These are phyloP conservation scores for Xylaria sp. DNA, from an alignment of 2,329 filamentous ascomycete species.

Conservation along the genomic window DNA sequence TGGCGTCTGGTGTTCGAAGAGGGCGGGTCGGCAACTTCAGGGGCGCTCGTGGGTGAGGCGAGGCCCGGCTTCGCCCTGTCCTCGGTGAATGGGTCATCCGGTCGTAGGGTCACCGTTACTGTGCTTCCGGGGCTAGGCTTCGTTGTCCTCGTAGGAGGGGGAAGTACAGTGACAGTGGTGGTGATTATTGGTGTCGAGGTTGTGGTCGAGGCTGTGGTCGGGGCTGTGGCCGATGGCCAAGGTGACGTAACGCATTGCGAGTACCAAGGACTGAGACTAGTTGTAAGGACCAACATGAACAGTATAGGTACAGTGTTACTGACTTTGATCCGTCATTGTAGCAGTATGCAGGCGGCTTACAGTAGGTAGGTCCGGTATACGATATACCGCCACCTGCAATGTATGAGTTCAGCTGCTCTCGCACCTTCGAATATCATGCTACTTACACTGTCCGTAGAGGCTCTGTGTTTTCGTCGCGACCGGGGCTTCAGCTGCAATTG, in stretches of 20 bases:
- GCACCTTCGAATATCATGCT: not conserved
- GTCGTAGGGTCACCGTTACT: slow-evolving; percentile 20
- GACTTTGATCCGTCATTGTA: slow-evolving; percentile 31
- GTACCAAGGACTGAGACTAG: slow-evolving; percentile 24
- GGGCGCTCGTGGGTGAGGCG: not conserved
- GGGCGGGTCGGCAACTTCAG: not conserved
- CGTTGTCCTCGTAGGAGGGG: slow-evolving; percentile 11
- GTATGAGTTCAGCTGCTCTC: not conserved
- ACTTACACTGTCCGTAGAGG: slow-evolving; percentile 34
- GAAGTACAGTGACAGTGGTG: slow-evolving; percentile 29
- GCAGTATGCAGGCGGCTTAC: slow-evolving; percentile 26
- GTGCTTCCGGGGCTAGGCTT: not conserved
- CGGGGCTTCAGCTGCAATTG: not conserved
- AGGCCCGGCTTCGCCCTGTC: slow-evolving; percentile 19
- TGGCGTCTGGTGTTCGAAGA: slow-evolving; percentile 19
- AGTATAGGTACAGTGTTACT: slow-evolving; percentile 12
- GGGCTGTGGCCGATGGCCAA: slow-evolving; percentile 17
- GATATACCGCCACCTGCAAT: slow-evolving; percentile 29
- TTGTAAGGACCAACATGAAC: slow-evolving; percentile 2
- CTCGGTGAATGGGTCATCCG: slow-evolving; percentile 29
- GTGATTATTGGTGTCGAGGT: slow-evolving; percentile 12
- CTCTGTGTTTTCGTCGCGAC: slow-evolving; percentile 25
- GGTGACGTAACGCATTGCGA: slow-evolving; percentile 32
- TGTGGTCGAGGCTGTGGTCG: slow-evolving; percentile 1
- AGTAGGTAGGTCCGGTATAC: slow-evolving; percentile 26